Conservation (phyloP, 2,329 filamentous ascomycete genomes). For the Ceratocystis cacaofunesta region DNA sequence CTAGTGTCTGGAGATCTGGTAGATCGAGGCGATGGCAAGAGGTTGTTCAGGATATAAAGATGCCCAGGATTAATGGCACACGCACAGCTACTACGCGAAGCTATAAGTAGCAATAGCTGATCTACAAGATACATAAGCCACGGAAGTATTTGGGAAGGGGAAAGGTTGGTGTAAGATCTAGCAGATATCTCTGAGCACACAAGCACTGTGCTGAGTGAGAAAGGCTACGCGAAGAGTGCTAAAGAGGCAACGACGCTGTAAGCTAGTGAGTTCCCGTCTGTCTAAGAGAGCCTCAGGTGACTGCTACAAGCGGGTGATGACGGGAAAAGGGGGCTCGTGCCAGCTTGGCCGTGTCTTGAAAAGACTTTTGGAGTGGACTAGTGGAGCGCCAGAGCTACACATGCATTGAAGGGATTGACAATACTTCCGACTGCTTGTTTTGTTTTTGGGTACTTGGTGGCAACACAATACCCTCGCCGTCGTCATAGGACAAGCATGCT, state of each 20-base stretch:
- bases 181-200: background rate
- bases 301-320: background rate
- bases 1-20: background rate
- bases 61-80: too few species aligned
- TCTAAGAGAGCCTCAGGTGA: background rate
- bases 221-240: too few species aligned
- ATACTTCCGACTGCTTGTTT: background rate
- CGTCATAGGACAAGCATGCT: background rate
- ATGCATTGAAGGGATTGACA: background rate
- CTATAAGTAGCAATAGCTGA: too few species aligned
- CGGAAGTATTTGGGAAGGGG: too few species aligned
- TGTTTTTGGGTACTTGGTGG: background rate
- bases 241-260: background rate
- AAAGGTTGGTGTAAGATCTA: too few species aligned
- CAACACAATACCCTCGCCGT: background rate
- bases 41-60: background rate
- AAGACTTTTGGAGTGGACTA: background rate
- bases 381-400: background rate
- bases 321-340: background rate
- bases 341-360: background rate
- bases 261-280: background rate
- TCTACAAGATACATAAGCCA: too few species aligned
- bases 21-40: background rate
- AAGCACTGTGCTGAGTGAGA: background rate
- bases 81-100: too few species aligned